Conservation (phyloP, 345 rosid species). For the Aethionema arabicum region DNA sequence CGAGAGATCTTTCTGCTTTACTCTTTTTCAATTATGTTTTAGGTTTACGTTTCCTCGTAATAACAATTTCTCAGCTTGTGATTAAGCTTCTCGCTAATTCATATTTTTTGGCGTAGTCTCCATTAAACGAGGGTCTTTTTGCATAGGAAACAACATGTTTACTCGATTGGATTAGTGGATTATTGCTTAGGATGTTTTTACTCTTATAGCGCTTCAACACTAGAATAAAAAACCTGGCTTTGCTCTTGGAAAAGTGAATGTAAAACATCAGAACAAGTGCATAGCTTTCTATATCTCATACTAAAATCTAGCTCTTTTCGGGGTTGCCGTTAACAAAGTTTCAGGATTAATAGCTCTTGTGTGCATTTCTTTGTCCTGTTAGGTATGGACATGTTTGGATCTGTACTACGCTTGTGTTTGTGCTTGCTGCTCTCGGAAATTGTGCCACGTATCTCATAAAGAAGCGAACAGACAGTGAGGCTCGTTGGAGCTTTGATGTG, state of each 20-base stretch:
- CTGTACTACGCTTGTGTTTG: slow-evolving; percentile 83
- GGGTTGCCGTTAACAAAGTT: not conserved
- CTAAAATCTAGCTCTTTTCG: too few relatives aligned
- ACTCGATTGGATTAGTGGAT: not conserved
- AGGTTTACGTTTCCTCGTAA: not conserved
- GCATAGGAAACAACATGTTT: slow-evolving; percentile 17
- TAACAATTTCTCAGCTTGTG: not conserved
- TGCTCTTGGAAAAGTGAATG: slow-evolving; percentile 1
- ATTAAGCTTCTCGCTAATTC: slow-evolving; percentile 5
- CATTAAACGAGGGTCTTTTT: not conserved
- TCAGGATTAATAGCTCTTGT: slow-evolving; percentile 25
- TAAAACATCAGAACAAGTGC: slow-evolving; percentile 11
- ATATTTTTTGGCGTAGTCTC: slow-evolving; percentile 5
- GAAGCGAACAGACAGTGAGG: slow-evolving; percentile 44
- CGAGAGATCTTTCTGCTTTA: slow-evolving; percentile 7
- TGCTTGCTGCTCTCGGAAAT: slow-evolving; percentile 79
- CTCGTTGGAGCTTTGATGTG: slow-evolving; percentile 88
- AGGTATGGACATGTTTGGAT: slow-evolving; percentile 96
- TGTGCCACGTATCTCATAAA: slow-evolving; percentile 81
- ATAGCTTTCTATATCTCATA: too few relatives aligned
- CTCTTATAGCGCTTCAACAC: not conserved
- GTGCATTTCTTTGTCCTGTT: slow-evolving; percentile 20
- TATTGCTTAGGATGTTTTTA: slow-evolving; percentile 3
- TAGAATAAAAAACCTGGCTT: not conserved
- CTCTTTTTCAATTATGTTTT: slow-evolving; percentile 5